Evolutionary conservation across 805 yeast species (phyloP), one percentile per base, ranked within the genome.

Genomic region (Yarrowia porcina): DNA sequence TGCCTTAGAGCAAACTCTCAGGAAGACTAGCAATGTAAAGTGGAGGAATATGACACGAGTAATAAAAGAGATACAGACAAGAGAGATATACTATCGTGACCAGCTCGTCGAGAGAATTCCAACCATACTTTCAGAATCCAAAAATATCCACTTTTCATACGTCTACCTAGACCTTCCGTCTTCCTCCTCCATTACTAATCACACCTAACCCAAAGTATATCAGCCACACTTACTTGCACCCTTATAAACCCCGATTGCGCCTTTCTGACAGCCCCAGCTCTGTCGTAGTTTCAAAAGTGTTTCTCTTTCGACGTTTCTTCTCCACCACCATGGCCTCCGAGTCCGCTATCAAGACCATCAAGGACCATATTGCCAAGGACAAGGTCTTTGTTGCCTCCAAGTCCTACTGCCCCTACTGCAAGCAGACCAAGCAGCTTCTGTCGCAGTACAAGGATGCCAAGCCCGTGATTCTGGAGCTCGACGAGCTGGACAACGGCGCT

Each of bases 401-500:
- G 79, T 78, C 87, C 38, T 85, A 85, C 76, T 87, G 91, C 75
- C 90, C 90, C 41, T 75, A 65, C 78, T 80, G 73, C 80, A 79
- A 69, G 67, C 79, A 72, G 72, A 81, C 76, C 69, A 85, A 80
- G 79, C 70, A 72, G 63, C 75, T 84, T 30, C 66, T 80, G 20
- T 45, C 66, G 13, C 68, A 66, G 18, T 67, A 72, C 23, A 72
- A 79, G 64, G 74, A 76, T 33, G 82, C 66, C 49, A 63, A 65
- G 63, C 67, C 72, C 56, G 65, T 76, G 65, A 72, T 83, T 41
- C 68, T 83, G 33, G 88, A 84, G 72, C 78, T 84, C 67, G 86
- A 84, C 69, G 69, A 69, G 44, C 62, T 68, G 64, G 81, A 76
- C 13, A 92, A 90, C 65, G 98, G 97, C 64, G 77, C 79, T 52